Base-by-base conservation (phyloP, 1,284 basidiomycete species). In the Limonomyces culmigenus region DNA sequence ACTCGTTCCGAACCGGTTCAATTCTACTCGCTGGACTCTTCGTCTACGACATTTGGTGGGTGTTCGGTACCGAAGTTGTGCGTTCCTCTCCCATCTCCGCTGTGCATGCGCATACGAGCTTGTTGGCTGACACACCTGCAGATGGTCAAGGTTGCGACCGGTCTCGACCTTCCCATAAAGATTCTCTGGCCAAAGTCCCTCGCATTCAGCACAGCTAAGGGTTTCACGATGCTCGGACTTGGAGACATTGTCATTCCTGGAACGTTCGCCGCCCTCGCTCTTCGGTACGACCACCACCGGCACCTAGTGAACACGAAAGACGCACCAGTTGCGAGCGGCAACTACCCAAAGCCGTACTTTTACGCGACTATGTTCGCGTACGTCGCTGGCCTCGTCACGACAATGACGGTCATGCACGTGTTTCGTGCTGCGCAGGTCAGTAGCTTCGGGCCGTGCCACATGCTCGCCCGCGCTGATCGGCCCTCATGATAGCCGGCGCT, bases 131-230 rank as follows among this genome's bases (percentile, higher is more conserved):
- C n/a, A n/a, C n/a, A n/a, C n/a, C n/a, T 27, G 15, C 42, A 85
- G 74, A 92, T 93, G 89, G 79, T 92, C 20, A 77, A 78, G 44
- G 93, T 97, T 1, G 93, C 93, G 1, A 91, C 81, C 23, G 77
- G 70, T 38, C 72, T 97, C 39, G 91, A 97, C 47, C 75, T 81
- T n/a, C 93, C 93, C 12, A 95, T 93, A 58, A 93, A 93, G 56
- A 60, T 93, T 25, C 62, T 91, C 27, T 91, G 83, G 68, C 78
- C 87, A 0, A 87, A 85, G 47, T 76, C 77, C 1, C 43, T 74
- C 39, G n/a, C n/a, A n/a, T 71, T 79, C 23, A 16, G 4, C 8
- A 19, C 21, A 43, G 61, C 63, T 19, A 54, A 59, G 31, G 85
- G 87, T 8, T 86, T 76, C 53, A 84, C 88, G 27, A 84, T 97